A percentile compares a stretch with the other conserved stretches of the same genome.
Evolutionary conservation across 2,329 filamentous ascomycete genomes (phyloP).

Genomic region (Arthrinium puccinioides): DNA sequence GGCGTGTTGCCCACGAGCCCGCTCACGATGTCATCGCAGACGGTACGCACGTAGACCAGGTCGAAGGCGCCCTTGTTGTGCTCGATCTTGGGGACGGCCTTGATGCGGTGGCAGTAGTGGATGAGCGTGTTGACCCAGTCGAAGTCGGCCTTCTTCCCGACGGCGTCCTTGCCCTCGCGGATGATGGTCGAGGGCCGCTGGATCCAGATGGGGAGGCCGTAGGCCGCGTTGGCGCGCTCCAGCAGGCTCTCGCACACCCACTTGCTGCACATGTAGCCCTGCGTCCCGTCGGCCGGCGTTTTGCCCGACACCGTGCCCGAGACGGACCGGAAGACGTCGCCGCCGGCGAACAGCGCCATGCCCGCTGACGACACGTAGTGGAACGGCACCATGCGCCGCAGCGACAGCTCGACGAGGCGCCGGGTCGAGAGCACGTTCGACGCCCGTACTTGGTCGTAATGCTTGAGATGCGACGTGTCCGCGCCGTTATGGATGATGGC

Average conservation of each 20-base stretch:
- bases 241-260: background rate
- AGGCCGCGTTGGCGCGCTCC: background rate
- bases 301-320: background rate
- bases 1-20: no score
- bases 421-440: slow-evolving; percentile 27
- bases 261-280: background rate
- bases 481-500: background rate
- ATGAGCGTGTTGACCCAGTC: slow-evolving; percentile 52
- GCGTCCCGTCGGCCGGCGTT: background rate
- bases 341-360: background rate
- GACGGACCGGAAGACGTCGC: background rate
- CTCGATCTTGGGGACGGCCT: slow-evolving; percentile 15
- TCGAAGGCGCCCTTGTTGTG: slow-evolving; percentile 4
- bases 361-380: slow-evolving; percentile 18
- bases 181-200: background rate
- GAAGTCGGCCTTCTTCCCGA: no score
- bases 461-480: background rate
- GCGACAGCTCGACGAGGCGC: slow-evolving; percentile 10
- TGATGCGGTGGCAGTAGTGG: slow-evolving; percentile 18
- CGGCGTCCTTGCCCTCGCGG: no score
- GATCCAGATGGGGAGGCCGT: background rate
- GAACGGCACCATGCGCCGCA: slow-evolving; percentile 20
- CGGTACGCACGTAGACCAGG: slow-evolving; percentile 17
- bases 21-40: slow-evolving; percentile 19
- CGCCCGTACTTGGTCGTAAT: slow-evolving; percentile 22